Base-by-base conservation (phyloP, 306 rosid species). In the Pterocarpus macrocarpus region DNA sequence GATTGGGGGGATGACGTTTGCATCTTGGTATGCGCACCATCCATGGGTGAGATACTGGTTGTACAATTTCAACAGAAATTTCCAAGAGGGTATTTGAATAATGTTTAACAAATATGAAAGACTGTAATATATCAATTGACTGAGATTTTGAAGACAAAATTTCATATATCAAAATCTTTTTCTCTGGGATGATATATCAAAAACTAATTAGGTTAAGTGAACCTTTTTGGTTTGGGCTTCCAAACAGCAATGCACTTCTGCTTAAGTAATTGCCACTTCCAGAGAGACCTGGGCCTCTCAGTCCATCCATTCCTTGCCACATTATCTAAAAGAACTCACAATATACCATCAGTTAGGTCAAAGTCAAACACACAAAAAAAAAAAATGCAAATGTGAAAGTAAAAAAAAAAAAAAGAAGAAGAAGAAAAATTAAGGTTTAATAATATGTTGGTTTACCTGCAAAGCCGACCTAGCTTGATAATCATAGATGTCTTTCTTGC, bases 261-360 rank as follows among this genome's bases (percentile, higher is more conserved):
- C 43, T 82, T 22, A 88, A 71, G 78, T 85, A 88, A 77, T 80
- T 82, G 71, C 91, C 83, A 6, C 78, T 85, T n/a, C 91, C 91
- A 22, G 89, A 73, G 35, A 88, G 77, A 61, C 85, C 78, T 1
- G 91, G 89, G n/a, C 91, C 91, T 52, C 79, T 75, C 3, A 88
- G 75, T 7, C 85, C 87, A 80, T 87, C 86, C 90, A 85, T 85
- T 47, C 90, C 90, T 36, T 83, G 84, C 90, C 90, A 87, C 81
- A 81, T 85, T 58, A 84, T 80, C 90, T 87, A 66, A 39, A 44
- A 8, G 12, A 70, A 77, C 28, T 71, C 8, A 4, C 49, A 10
- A 32, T 47, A 59, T 59, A 2, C 13, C 44, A 58, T 58, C 3
- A 68, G 4, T 45, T 49, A 7, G 2, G 5, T 38, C 6, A 38